These are phyloP conservation scores for Podaxis carcinomalis DNA, from an alignment of 768 basidiomycete species.

Conservation along the genomic window DNA sequence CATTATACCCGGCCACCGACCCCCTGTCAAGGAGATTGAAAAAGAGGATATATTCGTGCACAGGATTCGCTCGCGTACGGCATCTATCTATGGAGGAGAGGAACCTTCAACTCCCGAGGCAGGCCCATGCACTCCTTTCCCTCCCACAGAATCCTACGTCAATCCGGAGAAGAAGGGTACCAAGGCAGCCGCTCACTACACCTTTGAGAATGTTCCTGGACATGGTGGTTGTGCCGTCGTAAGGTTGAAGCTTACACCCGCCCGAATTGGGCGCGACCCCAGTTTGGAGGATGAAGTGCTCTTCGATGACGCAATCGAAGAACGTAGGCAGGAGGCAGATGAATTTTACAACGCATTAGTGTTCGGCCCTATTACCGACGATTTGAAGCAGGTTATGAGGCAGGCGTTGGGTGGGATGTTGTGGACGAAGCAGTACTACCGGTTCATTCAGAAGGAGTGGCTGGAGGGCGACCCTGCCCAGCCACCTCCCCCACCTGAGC, in stretches of 20 bases:
- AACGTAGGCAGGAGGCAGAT: slow-evolving; percentile 88
- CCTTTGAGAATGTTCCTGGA: slow-evolving; percentile 81
- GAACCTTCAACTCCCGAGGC: slow-evolving; percentile 38
- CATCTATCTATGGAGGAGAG: slow-evolving; percentile 38
- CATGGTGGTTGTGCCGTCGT: slow-evolving; percentile 94
- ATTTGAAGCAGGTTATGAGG: slow-evolving; percentile 92
- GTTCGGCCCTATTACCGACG: slow-evolving; percentile 83
- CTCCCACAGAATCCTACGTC: slow-evolving; percentile 55
- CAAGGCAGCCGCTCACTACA: slow-evolving; percentile 91
- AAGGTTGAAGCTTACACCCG: slow-evolving; percentile 85
- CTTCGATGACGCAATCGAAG: slow-evolving; percentile 89
- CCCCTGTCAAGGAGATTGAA: slow-evolving; percentile 40
- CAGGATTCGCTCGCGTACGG: slow-evolving; percentile 47
- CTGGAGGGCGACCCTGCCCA: slow-evolving; percentile 93
- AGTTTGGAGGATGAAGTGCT: slow-evolving; percentile 80
- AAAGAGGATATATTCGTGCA: slow-evolving; percentile 42
- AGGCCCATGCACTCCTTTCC: slow-evolving; percentile 60
- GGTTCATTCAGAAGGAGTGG: slow-evolving; percentile 97
- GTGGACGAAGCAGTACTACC: slow-evolving; percentile 98
- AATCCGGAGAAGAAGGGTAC: slow-evolving; percentile 88
- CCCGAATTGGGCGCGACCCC: slow-evolving; percentile 68
- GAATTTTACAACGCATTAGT: slow-evolving; percentile 88
- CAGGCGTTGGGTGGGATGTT: slow-evolving; percentile 97
- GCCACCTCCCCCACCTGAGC: slow-evolving; percentile 87
- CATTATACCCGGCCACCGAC: slow-evolving; percentile 84